These are phyloP conservation scores for Bjerkandera adusta DNA, from an alignment of 1,284 basidiomycete genomes.

Conservation along the genomic window DNA sequence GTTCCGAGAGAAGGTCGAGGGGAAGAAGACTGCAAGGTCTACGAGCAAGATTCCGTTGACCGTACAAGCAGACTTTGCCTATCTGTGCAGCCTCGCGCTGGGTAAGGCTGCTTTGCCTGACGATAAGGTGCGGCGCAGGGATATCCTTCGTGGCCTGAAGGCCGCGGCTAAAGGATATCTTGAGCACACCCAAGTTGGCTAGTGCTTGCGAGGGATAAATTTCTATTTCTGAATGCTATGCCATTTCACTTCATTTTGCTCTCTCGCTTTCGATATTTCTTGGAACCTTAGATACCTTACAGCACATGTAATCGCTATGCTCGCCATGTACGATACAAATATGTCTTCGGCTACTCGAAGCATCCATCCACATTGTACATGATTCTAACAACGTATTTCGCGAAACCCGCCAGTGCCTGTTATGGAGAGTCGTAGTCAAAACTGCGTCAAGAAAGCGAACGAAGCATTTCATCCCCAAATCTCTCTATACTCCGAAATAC, in stretches of 20 bases:
- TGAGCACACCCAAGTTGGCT: background rate
- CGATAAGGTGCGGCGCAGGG: slow-evolving; percentile 47
- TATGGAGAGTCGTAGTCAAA: too few species aligned
- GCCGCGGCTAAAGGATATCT: slow-evolving; percentile 32
- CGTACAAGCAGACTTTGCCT: slow-evolving; percentile 86
- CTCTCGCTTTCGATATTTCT: background rate
- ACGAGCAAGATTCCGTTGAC: slow-evolving; percentile 66
- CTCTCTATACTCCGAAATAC: too few species aligned
- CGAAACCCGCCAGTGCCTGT: too few species aligned
- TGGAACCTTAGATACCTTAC: background rate
- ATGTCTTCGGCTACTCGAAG: too few species aligned
- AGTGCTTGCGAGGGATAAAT: background rate
- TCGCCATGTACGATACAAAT: background rate
- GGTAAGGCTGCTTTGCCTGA: slow-evolving; percentile 50
- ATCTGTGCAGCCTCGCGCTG: slow-evolving; percentile 59
- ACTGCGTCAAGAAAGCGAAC: too few species aligned
- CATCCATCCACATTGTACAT: too few species aligned
- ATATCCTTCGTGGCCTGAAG: slow-evolving; percentile 56
- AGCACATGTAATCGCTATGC: background rate
- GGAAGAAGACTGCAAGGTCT: slow-evolving; percentile 49
- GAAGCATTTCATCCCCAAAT: too few species aligned
- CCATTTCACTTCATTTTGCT: background rate
- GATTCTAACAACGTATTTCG: too few species aligned
- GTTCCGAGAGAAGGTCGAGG: slow-evolving; percentile 75
- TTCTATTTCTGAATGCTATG: background rate